Percentiles rank a stretch among this genome's conserved stretches.
Conservation (phyloP, 805 yeast species). For the Yamadazyma laniorum region DNA sequence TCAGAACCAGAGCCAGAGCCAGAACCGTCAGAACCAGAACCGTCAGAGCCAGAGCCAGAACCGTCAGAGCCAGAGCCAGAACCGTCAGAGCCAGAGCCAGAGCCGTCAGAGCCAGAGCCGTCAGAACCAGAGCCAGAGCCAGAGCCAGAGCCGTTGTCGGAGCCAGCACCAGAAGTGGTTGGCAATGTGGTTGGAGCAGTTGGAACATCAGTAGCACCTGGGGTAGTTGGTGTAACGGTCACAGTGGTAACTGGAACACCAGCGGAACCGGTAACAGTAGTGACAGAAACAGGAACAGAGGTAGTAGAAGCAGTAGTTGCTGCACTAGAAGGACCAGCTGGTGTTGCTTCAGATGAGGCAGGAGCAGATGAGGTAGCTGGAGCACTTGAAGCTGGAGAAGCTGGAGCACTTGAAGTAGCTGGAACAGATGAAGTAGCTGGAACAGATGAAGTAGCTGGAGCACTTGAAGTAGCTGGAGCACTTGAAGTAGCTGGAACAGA, state of each 20-base stretch:
- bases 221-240: constrained; percentile 11
- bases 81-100: constrained; percentile 4
- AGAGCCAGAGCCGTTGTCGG: constrained; percentile 2
- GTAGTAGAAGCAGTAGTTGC: constrained; percentile 1
- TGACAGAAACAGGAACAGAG: too few relatives aligned
- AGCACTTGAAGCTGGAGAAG: constrained; percentile 3
- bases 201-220: constrained; percentile 1
- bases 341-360: constrained; percentile 14
- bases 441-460: constrained; percentile 4
- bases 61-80: constrained; percentile 5
- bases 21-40: too few relatives aligned
- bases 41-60: constrained; percentile 3
- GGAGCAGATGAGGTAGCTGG: constrained; percentile 7
- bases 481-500: constrained; percentile 3
- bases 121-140: constrained; percentile 5
- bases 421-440: constrained; percentile 23
- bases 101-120: constrained; percentile 5
- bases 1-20: neutral
- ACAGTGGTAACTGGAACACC: constrained; percentile 8
- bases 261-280: neutral
- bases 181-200: constrained; percentile 2
- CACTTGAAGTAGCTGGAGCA: constrained; percentile 4
- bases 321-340: neutral
- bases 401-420: constrained; percentile 6
- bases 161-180: constrained; percentile 3